Evolutionary conservation across 768 basidiomycete species (phyloP).

Genomic region (Collybiopsis confluens): DNA sequence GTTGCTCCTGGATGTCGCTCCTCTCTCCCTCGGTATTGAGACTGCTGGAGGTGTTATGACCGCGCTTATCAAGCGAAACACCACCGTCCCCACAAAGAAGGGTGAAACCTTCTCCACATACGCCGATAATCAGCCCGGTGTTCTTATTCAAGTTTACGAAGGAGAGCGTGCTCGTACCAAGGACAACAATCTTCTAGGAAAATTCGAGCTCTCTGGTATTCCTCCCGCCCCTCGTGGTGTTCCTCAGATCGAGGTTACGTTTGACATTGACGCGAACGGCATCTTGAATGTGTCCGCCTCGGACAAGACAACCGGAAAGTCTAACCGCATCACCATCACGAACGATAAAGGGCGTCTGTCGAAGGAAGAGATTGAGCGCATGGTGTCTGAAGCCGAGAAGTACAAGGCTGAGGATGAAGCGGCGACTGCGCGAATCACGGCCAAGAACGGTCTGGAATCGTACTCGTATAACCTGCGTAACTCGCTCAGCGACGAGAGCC

Average conservation of each 20-base stretch:
- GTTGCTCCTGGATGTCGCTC: slow-evolving; percentile 56
- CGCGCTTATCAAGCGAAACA: slow-evolving; percentile 44
- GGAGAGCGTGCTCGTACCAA: slow-evolving; percentile 86
- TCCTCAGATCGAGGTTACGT: slow-evolving; percentile 88
- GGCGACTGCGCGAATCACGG: slow-evolving; percentile 52
- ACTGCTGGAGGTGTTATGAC: slow-evolving; percentile 65
- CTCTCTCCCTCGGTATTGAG: slow-evolving; percentile 56
- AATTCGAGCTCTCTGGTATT: slow-evolving; percentile 89
- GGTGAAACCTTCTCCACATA: slow-evolving; percentile 75
- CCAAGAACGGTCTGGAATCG: slow-evolving; percentile 74
- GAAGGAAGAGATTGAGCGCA: slow-evolving; percentile 52
- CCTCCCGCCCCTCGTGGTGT: slow-evolving; percentile 86
- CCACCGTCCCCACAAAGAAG: slow-evolving; percentile 49
- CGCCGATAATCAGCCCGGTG: slow-evolving; percentile 84
- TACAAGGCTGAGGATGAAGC: slow-evolving; percentile 53
- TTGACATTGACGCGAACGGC: slow-evolving; percentile 85
- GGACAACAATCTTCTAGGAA: slow-evolving; percentile 87
- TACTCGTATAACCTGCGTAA: slow-evolving; percentile 67
- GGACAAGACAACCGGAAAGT: slow-evolving; percentile 86
- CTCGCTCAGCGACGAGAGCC: slow-evolving; percentile 57
- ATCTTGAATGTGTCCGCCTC: slow-evolving; percentile 79
- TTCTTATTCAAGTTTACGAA: slow-evolving; percentile 87
- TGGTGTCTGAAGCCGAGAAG: slow-evolving; percentile 50
- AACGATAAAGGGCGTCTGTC: slow-evolving; percentile 64
- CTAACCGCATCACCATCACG: slow-evolving; percentile 72